Evolutionary conservation across 1,139 yeast genomes (phyloP).

Genomic region (Pneumocystis carinii): DNA sequence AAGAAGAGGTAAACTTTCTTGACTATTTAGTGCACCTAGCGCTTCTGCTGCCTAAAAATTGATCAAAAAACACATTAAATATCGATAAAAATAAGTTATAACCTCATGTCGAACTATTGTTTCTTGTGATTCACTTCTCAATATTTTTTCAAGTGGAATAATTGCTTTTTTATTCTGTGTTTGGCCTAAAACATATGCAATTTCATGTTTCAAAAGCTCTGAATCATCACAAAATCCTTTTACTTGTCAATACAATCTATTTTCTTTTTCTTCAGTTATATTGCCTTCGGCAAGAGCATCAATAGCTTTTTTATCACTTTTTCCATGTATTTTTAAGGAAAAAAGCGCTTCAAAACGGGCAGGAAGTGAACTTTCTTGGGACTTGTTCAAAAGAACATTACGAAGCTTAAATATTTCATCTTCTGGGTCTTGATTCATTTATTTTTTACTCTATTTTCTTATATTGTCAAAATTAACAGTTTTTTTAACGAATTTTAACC

Average conservation of each 20-base stretch:
- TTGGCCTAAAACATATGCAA: conserved; percentile 96
- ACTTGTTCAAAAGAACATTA: conserved; percentile 6
- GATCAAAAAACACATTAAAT: background rate
- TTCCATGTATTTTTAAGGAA: conserved; percentile 73
- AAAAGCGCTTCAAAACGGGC: conserved; percentile 85
- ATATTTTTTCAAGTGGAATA: conserved; percentile 56
- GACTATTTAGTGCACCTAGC: conserved; percentile 85
- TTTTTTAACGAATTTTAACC: background rate
- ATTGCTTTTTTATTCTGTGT: conserved; percentile 72
- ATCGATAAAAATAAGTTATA: background rate
- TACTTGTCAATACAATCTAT: background rate
- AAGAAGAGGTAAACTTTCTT: conserved; percentile 54
- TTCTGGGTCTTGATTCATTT: conserved; percentile 3
- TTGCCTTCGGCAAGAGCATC: conserved; percentile 60
- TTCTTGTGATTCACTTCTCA: conserved; percentile 46
- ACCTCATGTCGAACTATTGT: conserved; percentile 92
- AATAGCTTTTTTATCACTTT: conserved; percentile 52
- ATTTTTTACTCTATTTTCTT: background rate
- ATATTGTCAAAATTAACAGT: background rate
- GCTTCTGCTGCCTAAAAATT: conserved; percentile 71
- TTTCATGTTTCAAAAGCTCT: conserved; percentile 93
- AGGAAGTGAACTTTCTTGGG: conserved; percentile 60
- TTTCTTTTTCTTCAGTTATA: conserved; percentile 16
- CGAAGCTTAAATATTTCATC: conserved; percentile 10
- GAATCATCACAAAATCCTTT: conserved; percentile 51